Evolutionary conservation across 495 filamentous ascomycete species (phyloP).

Genomic region (Penicillium samsonianum): DNA sequence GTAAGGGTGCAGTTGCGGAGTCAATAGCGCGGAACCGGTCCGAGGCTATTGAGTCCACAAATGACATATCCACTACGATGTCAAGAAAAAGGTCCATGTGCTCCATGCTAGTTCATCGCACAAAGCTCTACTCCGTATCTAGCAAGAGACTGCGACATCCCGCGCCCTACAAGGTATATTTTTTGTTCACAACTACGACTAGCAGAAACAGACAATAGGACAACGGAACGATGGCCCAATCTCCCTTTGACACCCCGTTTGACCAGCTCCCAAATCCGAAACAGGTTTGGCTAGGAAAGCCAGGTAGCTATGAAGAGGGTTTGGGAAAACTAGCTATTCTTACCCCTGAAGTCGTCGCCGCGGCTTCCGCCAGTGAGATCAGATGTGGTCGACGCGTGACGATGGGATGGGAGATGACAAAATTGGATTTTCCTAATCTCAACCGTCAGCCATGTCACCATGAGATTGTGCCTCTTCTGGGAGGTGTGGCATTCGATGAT

Average conservation of each 20-base stretch:
- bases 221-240: constrained; percentile 19
- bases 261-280: constrained; percentile 45
- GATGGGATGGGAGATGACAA: constrained; percentile 48
- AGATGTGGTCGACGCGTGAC: constrained; percentile 41
- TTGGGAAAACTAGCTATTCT: constrained; percentile 45
- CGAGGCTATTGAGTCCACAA: constrained; percentile 2
- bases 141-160: neutral
- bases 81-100: neutral
- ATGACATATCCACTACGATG: neutral
- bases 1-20: neutral
- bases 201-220: neutral
- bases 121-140: neutral
- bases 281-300: constrained; percentile 45
- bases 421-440: constrained; percentile 47
- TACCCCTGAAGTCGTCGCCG: constrained; percentile 44
- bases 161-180: neutral
- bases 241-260: constrained; percentile 37
- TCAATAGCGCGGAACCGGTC: neutral
- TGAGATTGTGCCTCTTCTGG: constrained; percentile 42
- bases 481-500: constrained; percentile 58
- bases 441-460: constrained; percentile 44
- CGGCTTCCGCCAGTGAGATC: constrained; percentile 40
- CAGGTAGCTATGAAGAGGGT: constrained; percentile 45
- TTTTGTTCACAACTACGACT: neutral
- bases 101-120: neutral